These are phyloP conservation scores for Endothia cerciana DNA, from an alignment of 2,329 filamentous ascomycete species.

Conservation along the genomic window DNA sequence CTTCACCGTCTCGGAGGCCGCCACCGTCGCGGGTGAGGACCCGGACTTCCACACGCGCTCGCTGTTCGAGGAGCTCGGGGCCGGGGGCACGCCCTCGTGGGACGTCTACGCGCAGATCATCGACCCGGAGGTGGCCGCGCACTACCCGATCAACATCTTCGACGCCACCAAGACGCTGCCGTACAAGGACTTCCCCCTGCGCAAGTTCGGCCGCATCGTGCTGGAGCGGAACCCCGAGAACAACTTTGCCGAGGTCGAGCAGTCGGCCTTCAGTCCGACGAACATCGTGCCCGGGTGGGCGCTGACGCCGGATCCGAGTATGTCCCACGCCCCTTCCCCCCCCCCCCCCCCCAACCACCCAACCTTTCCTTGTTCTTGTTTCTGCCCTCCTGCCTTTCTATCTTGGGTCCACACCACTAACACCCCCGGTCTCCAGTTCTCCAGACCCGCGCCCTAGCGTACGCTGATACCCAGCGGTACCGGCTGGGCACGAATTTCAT, in stretches of 20 bases:
- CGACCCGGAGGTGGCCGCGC: constrained; percentile 53
- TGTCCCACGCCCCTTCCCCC: neutral
- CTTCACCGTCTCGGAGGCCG: constrained; percentile 12
- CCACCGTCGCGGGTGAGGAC: constrained; percentile 20
- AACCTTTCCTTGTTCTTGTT: too few relatives aligned
- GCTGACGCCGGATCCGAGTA: constrained; percentile 53
- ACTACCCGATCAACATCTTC: constrained; percentile 53
- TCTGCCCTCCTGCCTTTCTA: neutral
- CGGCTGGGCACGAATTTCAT: constrained; percentile 63
- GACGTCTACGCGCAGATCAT: constrained; percentile 59
- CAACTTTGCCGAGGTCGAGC: constrained; percentile 51
- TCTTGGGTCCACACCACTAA: constrained; percentile 25
- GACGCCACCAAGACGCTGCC: constrained; percentile 62
- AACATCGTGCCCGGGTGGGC: constrained; percentile 60
- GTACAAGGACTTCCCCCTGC: constrained; percentile 51
- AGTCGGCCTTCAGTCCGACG: constrained; percentile 60
- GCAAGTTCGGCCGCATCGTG: constrained; percentile 52
- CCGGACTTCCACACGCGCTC: constrained; percentile 57
- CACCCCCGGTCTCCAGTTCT: constrained; percentile 44
- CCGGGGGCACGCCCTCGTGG: constrained; percentile 53
- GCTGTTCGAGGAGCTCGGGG: constrained; percentile 50
- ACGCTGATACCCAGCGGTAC: constrained; percentile 60
- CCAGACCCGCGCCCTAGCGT: constrained; percentile 58
- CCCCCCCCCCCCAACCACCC: neutral
- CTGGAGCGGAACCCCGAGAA: constrained; percentile 52